Evolutionary conservation across 2,329 filamentous ascomycete genomes (phyloP).

Genomic region (Chrysoporthe puriensis): DNA sequence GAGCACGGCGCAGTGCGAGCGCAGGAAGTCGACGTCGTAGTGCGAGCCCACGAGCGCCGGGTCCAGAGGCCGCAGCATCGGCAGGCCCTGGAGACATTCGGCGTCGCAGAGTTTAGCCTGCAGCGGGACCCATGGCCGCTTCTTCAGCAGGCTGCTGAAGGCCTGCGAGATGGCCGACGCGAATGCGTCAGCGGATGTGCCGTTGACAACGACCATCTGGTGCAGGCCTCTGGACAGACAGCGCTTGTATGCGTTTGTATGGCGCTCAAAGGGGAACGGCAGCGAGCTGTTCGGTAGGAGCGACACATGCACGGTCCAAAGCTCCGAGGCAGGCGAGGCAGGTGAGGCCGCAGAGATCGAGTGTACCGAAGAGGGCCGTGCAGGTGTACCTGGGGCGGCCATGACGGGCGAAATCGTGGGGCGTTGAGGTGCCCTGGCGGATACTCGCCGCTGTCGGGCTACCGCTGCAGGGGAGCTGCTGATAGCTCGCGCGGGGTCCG

Average conservation of each 20-base stretch:
- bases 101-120: constrained; percentile 62
- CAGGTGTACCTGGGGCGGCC: constrained; percentile 13
- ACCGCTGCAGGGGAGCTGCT: constrained; percentile 7
- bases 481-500: constrained; percentile 16
- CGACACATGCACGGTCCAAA: constrained; percentile 65
- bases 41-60: constrained; percentile 43
- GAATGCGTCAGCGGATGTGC: constrained; percentile 54
- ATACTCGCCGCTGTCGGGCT: constrained; percentile 28
- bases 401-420: background rate
- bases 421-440: constrained; percentile 29
- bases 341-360: constrained; percentile 30
- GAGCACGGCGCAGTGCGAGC: constrained; percentile 58
- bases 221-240: constrained; percentile 64
- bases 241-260: constrained; percentile 63
- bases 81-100: constrained; percentile 56
- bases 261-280: constrained; percentile 64
- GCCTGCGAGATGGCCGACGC: constrained; percentile 50
- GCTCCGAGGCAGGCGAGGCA: constrained; percentile 34
- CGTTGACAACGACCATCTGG: constrained; percentile 58
- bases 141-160: constrained; percentile 54
- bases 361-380: constrained; percentile 33
- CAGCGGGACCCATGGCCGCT: constrained; percentile 60
- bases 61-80: constrained; percentile 61
- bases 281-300: constrained; percentile 57
- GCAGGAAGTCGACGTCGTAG: constrained; percentile 57